Conservation (phyloP, 306 rosid species). For the Acacia melanoxylon region DNA sequence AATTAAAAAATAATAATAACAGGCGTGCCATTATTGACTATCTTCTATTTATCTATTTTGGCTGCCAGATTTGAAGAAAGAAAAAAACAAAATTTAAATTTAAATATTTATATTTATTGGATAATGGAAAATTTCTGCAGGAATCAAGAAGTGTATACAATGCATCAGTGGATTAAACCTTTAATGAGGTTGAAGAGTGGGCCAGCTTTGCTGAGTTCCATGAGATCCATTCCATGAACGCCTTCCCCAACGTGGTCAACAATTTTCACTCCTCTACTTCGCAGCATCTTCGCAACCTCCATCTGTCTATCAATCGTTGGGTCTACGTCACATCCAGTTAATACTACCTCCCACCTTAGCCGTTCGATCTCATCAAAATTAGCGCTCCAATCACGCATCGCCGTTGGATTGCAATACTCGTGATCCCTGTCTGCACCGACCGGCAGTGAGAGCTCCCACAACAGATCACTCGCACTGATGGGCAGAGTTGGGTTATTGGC, state of each 20-base stretch:
- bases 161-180: background rate
- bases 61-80: background rate
- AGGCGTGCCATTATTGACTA: background rate
- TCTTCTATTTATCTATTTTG: background rate
- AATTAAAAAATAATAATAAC: background rate
- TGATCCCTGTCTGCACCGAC: constrained; percentile 38
- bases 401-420: background rate
- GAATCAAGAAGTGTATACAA: too few species aligned
- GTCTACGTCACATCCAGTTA: background rate
- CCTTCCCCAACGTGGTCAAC: background rate
- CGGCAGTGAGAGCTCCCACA: constrained; percentile 51
- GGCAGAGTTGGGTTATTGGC: constrained; percentile 28
- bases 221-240: background rate
- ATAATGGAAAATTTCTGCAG: too few species aligned
- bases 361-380: background rate
- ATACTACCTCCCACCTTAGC: background rate
- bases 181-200: background rate
- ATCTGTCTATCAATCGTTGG: background rate
- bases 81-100: too few species aligned
- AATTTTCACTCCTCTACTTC: background rate
- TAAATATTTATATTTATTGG: too few species aligned
- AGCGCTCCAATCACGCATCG: background rate
- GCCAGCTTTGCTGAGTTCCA: background rate
- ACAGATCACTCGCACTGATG: constrained; percentile 17
- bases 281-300: background rate